These are phyloP conservation scores for Pythium vanterpoolii DNA, from an alignment of 352 stramenopile genomes.

Conservation along the genomic window DNA sequence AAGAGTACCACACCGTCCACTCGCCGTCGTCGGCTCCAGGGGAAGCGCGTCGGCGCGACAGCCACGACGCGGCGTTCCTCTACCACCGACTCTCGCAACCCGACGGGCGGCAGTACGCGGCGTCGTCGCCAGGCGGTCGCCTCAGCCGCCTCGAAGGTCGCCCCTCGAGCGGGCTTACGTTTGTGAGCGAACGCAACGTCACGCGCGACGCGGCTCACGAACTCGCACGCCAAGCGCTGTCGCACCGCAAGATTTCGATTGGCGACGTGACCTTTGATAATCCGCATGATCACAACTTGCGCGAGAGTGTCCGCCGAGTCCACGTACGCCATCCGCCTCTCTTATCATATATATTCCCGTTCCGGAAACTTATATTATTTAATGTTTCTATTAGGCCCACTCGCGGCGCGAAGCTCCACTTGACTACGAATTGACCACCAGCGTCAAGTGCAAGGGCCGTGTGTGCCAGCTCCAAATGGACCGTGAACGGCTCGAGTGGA, in stretches of 20 bases:
- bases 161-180: slow-evolving; percentile 25
- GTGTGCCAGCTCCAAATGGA: slow-evolving; percentile 61
- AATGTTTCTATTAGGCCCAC: slow-evolving; percentile 39
- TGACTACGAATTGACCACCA: slow-evolving; percentile 54
- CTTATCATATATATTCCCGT: too few species aligned
- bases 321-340: slow-evolving; percentile 38
- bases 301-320: slow-evolving; percentile 78
- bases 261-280: slow-evolving; percentile 76
- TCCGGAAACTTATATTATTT: not conserved
- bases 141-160: slow-evolving; percentile 20
- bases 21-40: slow-evolving; percentile 9
- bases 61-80: slow-evolving; percentile 8
- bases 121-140: slow-evolving; percentile 16
- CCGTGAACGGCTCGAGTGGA: slow-evolving; percentile 59
- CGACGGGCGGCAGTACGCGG: slow-evolving; percentile 10
- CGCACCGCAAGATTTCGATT: slow-evolving; percentile 64
- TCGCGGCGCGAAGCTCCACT: slow-evolving; percentile 68
- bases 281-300: slow-evolving; percentile 49
- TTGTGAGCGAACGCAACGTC: slow-evolving; percentile 31
- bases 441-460: slow-evolving; percentile 41
- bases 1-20: not conserved
- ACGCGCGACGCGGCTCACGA: slow-evolving; percentile 54
- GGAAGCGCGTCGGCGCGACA: slow-evolving; percentile 1
- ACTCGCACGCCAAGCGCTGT: slow-evolving; percentile 67
- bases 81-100: slow-evolving; percentile 7